phyloP scores from a whole-genome alignment of 305 asterid genomes.

The Rubia peregrina region DNA sequence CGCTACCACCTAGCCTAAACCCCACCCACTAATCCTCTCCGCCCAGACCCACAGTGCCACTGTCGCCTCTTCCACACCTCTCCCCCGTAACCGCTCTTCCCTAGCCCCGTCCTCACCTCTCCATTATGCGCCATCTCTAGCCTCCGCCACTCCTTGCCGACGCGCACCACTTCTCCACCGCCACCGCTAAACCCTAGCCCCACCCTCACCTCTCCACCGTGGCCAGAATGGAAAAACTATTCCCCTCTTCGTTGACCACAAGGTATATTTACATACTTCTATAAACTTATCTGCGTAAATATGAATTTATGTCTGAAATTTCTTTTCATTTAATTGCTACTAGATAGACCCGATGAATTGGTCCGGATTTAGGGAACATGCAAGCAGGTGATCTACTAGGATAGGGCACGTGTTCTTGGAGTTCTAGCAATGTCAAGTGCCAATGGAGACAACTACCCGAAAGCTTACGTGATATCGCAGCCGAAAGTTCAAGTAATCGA shows the following conservation, averaged over 20 bases:
- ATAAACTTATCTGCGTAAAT: neutral
- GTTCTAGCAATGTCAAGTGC: slow-evolving; percentile 96
- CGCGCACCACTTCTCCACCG: too few relatives aligned
- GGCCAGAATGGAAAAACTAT: neutral
- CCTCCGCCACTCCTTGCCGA: too few relatives aligned
- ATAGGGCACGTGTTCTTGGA: slow-evolving; percentile 78
- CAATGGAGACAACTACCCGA: slow-evolving; percentile 76
- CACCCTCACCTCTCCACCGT: too few relatives aligned
- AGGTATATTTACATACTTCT: slow-evolving; percentile 30
- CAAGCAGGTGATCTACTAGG: slow-evolving; percentile 93
- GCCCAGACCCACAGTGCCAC: too few relatives aligned
- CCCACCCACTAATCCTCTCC: too few relatives aligned
- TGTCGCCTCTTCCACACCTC: too few relatives aligned
- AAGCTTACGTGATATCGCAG: slow-evolving; percentile 74
- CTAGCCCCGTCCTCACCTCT: too few relatives aligned
- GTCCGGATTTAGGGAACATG: slow-evolving; percentile 73
- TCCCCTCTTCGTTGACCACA: slow-evolving; percentile 80
- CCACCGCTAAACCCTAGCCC: too few relatives aligned
- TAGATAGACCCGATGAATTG: slow-evolving; percentile 84
- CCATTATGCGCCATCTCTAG: too few relatives aligned
- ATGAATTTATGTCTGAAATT: neutral
- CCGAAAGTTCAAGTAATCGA: slow-evolving; percentile 78
- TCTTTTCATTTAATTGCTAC: slow-evolving; percentile 28
- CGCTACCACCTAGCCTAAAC: too few relatives aligned
- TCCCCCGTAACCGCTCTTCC: too few relatives aligned